Percentiles rank a stretch among this genome's conserved stretches.
These are phyloP conservation scores for Paulownia fortunei DNA, from an alignment of 257 asterid genomes.

Conservation along the genomic window DNA sequence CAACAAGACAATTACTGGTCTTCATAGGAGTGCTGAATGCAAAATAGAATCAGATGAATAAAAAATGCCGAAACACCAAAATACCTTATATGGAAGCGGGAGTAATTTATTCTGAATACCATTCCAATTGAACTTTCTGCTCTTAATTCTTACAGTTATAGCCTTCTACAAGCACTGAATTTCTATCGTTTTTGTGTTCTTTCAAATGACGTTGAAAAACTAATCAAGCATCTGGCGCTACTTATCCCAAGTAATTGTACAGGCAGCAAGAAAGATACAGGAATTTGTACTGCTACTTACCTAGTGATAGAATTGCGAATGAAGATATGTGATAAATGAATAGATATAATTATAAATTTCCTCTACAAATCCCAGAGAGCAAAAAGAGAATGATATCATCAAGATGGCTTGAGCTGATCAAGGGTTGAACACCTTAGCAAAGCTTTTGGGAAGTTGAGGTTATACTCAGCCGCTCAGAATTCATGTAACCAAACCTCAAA, in stretches of 20 bases:
- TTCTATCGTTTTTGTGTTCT: background rate
- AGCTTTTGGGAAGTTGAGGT: background rate
- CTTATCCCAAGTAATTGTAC: constrained; percentile 30
- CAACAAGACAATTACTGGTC: too few species aligned
- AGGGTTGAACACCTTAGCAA: background rate
- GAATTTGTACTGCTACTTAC: constrained; percentile 29
- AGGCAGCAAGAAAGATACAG: constrained; percentile 12
- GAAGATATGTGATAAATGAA: constrained; percentile 30
- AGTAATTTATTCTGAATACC: background rate
- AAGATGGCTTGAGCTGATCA: too few species aligned
- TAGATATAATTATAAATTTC: constrained; percentile 1
- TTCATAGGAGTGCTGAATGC: background rate
- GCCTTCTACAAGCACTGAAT: constrained; percentile 22
- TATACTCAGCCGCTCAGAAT: background rate
- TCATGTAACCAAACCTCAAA: background rate
- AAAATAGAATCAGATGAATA: background rate
- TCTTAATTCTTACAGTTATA: constrained; percentile 21
- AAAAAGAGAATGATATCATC: background rate
- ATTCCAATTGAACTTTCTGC: background rate
- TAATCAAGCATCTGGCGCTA: background rate
- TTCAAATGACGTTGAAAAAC: constrained; percentile 16
- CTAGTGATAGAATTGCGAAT: constrained; percentile 3
- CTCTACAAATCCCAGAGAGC: constrained; percentile 11
- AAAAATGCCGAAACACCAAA: background rate
- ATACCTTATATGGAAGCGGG: background rate